Evolutionary conservation across 2,329 filamentous ascomycete species (phyloP).

Genomic region (Colletotrichum agaves): DNA sequence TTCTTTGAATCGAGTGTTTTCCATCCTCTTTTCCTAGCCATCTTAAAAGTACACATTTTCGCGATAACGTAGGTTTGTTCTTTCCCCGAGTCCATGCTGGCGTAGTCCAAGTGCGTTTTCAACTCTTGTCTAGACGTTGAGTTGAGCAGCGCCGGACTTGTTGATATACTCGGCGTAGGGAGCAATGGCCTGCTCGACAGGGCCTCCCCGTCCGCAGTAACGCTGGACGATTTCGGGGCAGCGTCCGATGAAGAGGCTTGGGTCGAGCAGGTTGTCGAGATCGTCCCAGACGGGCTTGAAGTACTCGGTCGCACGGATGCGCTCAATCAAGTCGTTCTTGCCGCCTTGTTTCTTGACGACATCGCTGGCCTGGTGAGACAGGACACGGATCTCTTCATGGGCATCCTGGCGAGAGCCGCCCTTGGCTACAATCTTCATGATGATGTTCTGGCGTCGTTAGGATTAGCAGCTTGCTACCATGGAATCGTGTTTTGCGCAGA

Average conservation of each 20-base stretch:
- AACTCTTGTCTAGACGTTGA: conserved; percentile 47
- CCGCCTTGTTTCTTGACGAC: conserved; percentile 64
- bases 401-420: conserved; percentile 82
- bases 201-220: conserved; percentile 53
- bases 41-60: too few species aligned
- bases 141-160: conserved; percentile 48
- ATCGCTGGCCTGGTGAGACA: conserved; percentile 78
- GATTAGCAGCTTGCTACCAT: too few species aligned
- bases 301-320: conserved; percentile 78
- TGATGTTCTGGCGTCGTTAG: conserved; percentile 63
- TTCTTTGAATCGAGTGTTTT: too few species aligned
- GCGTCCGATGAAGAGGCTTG: conserved; percentile 63
- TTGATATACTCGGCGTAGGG: conserved; percentile 52
- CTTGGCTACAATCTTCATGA: conserved; percentile 80
- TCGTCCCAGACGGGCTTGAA: conserved; percentile 79
- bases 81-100: not conserved
- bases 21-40: too few species aligned
- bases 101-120: too few species aligned
- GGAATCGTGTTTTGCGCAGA: not conserved
- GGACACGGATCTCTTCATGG: conserved; percentile 87
- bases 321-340: conserved; percentile 60
- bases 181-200: conserved; percentile 51
- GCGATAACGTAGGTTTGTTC: not conserved
- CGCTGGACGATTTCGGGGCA: conserved; percentile 57
- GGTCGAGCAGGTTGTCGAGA: conserved; percentile 73